phyloP scores from a whole-genome alignment of 768 basidiomycete genomes.

The Lactarius deliciosus region DNA sequence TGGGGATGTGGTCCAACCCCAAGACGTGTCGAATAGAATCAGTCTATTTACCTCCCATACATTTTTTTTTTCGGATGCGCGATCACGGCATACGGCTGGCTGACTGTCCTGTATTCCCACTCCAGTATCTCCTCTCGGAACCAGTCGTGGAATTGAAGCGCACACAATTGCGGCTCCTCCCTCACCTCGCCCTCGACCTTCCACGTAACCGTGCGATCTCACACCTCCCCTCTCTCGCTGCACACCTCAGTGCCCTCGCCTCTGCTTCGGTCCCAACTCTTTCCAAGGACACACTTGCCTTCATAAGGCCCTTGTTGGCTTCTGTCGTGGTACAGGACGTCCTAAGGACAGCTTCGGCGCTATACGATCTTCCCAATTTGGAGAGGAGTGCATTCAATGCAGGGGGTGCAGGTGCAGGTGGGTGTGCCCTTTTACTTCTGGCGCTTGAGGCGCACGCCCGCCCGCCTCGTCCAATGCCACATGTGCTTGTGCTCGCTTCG shows the following conservation, averaged over 20 bases:
- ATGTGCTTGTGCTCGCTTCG: constrained; percentile 32
- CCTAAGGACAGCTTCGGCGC: constrained; percentile 45
- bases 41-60: neutral
- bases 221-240: constrained; percentile 35
- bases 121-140: constrained; percentile 28
- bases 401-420: constrained; percentile 31
- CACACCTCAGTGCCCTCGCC: constrained; percentile 40
- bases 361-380: constrained; percentile 42
- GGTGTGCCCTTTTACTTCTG: constrained; percentile 69
- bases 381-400: constrained; percentile 34
- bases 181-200: constrained; percentile 24
- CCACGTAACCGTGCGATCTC: constrained; percentile 16
- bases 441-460: constrained; percentile 67
- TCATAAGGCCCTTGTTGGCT: constrained; percentile 15
- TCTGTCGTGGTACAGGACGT: constrained; percentile 37
- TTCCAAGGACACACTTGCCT: constrained; percentile 16
- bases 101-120: neutral
- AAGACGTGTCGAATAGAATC: neutral
- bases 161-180: constrained; percentile 31
- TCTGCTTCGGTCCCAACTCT: constrained; percentile 40
- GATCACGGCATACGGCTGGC: neutral
- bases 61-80: neutral
- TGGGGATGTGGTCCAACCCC: neutral
- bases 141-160: constrained; percentile 34
- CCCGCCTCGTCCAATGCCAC: constrained; percentile 23